Conservation (phyloP, 2,329 filamentous ascomycete genomes). For the Nemania sp. region DNA sequence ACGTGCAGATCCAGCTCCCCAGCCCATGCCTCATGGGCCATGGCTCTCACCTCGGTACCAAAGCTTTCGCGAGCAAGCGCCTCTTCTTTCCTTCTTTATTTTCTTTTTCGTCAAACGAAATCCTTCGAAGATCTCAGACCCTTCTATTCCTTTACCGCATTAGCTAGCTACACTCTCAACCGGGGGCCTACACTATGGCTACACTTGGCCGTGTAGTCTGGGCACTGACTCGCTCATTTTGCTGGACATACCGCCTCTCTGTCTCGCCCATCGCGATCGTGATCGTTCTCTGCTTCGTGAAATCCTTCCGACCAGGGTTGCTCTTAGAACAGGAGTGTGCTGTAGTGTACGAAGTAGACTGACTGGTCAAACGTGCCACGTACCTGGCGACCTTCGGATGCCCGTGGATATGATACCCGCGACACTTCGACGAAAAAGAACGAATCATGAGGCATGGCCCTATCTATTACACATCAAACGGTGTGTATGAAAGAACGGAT, state of each 20-base stretch:
- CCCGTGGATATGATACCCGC: background rate
- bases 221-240: too few species aligned
- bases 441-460: background rate
- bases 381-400: background rate
- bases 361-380: background rate
- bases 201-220: too few species aligned
- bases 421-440: background rate
- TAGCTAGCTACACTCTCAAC: background rate
- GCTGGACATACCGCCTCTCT: too few species aligned
- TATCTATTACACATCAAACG: background rate
- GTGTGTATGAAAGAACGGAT: background rate
- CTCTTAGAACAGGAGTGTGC: too few species aligned
- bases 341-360: too few species aligned
- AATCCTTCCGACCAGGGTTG: constrained; percentile 3
- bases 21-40: background rate
- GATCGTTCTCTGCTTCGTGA: too few species aligned
- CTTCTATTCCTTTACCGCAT: background rate
- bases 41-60: constrained; percentile 4
- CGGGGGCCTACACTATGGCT: background rate
- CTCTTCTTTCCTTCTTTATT: constrained; percentile 13
- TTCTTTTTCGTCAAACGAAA: constrained; percentile 8
- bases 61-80: too few species aligned
- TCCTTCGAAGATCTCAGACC: constrained; percentile 16
- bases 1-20: constrained; percentile 11
- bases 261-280: too few species aligned